Evolutionary conservation across 148 eudicot species (phyloP).

Genomic region (Camellia japonica): DNA sequence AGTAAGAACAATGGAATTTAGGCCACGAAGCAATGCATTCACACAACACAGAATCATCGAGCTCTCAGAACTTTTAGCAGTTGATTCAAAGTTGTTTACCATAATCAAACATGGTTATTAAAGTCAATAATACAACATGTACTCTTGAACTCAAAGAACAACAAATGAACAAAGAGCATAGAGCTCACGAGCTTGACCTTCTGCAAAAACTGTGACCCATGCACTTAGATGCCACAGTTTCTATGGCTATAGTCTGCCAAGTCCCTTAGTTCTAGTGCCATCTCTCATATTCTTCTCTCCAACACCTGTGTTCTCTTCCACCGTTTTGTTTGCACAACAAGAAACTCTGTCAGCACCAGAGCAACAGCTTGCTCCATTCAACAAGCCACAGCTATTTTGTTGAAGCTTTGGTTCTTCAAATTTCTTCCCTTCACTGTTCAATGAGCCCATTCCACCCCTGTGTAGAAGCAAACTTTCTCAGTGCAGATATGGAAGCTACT

Average conservation of each 20-base stretch:
- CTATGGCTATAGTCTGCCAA: constrained; percentile 10
- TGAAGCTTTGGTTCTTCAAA: neutral
- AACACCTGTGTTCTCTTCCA: neutral
- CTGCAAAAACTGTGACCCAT: no score
- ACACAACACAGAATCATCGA: neutral
- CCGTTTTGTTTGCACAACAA: constrained; percentile 1
- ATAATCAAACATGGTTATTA: neutral
- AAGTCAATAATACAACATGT: neutral
- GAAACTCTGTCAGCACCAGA: neutral
- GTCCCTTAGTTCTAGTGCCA: constrained; percentile 8
- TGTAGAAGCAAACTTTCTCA: neutral
- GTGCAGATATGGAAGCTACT: neutral
- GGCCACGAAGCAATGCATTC: no score
- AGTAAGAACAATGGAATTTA: no score
- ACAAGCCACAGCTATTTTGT: neutral
- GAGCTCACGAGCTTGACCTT: neutral
- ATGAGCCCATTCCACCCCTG: constrained; percentile 17
- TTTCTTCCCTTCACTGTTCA: neutral
- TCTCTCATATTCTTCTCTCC: neutral
- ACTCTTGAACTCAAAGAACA: neutral
- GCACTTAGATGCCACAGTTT: no score
- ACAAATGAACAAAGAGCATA: neutral
- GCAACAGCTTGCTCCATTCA: constrained; percentile 1
- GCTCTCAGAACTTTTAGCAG: neutral
- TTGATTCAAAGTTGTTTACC: no score